Evolutionary conservation across 1,284 basidiomycete genomes (phyloP).

Genomic region (Leccinum fallax): DNA sequence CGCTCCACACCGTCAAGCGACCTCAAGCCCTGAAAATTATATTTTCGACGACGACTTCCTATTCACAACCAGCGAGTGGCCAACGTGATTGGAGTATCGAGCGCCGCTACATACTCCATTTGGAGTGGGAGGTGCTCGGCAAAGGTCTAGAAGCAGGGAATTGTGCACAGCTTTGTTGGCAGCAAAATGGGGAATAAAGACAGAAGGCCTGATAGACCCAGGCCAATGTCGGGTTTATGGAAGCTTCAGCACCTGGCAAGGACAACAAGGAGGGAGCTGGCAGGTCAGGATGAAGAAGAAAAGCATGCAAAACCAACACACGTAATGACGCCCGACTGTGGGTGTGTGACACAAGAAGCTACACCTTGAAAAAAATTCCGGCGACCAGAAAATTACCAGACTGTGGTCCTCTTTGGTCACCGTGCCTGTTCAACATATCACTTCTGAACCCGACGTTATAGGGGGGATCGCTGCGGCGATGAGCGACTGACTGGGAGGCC

Average conservation of each 20-base stretch:
- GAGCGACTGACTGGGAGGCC: slow-evolving; percentile 64
- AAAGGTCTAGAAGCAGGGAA: slow-evolving; percentile 65
- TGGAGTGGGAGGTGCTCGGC: slow-evolving; percentile 45
- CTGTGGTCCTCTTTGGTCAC: slow-evolving; percentile 45
- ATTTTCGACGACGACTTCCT: slow-evolving; percentile 68
- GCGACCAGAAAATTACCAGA: slow-evolving; percentile 45
- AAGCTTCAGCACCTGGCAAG: slow-evolving; percentile 46
- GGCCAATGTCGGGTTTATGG: slow-evolving; percentile 37
- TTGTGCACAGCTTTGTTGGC: slow-evolving; percentile 48
- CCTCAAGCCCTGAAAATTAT: slow-evolving; percentile 42
- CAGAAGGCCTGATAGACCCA: slow-evolving; percentile 57
- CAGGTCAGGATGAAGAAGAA: slow-evolving; percentile 67
- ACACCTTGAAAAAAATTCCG: slow-evolving; percentile 41
- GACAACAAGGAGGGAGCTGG: slow-evolving; percentile 73
- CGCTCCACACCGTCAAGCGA: slow-evolving; percentile 56
- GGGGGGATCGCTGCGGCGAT: slow-evolving; percentile 62
- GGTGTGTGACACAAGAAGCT: slow-evolving; percentile 31
- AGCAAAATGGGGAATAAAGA: slow-evolving; percentile 49
- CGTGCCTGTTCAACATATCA: slow-evolving; percentile 57
- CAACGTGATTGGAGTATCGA: slow-evolving; percentile 68
- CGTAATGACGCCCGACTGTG: slow-evolving; percentile 57
- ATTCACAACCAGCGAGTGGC: slow-evolving; percentile 62
- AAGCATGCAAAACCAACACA: slow-evolving; percentile 75
- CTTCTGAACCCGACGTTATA: slow-evolving; percentile 57
- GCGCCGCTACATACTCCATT: slow-evolving; percentile 55